A percentile compares a stretch with the other conserved stretches of the same genome.
These are phyloP conservation scores for Angomonas deanei DNA, from an alignment of 208 protist species.

Conservation along the genomic window DNA sequence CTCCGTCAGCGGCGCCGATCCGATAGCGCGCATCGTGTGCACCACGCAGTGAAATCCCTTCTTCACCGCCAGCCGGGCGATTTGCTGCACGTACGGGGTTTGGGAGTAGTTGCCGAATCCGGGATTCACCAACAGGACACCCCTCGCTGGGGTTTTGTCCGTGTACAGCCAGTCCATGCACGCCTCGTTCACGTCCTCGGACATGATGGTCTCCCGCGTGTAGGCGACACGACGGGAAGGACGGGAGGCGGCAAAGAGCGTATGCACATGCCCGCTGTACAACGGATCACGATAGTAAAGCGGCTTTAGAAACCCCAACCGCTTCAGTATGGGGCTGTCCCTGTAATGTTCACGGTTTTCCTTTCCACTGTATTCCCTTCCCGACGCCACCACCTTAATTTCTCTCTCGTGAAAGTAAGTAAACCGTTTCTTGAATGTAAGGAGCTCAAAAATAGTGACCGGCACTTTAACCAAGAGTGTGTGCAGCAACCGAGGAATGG, in stretches of 20 bases:
- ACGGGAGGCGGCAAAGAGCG: conserved; percentile 25
- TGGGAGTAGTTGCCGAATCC: conserved; percentile 39
- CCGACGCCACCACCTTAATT: conserved; percentile 13
- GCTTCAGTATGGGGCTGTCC: background rate
- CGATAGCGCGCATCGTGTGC: conserved; percentile 56
- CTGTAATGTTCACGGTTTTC: background rate
- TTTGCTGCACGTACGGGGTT: conserved; percentile 31
- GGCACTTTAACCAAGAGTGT: conserved; percentile 18
- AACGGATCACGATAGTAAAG: conserved; percentile 45
- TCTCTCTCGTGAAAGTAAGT: conserved; percentile 18
- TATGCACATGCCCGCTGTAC: conserved; percentile 51
- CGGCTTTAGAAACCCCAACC: conserved; percentile 9
- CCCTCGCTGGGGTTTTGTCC: conserved; percentile 8
- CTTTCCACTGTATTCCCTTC: background rate
- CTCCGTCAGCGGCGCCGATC: conserved; percentile 31
- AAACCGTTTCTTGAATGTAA: conserved; percentile 14
- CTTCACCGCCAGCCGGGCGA: conserved; percentile 14
- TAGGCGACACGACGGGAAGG: conserved; percentile 23
- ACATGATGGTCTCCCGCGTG: conserved; percentile 28
- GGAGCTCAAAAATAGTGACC: conserved; percentile 15
- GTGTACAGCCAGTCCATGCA: conserved; percentile 50
- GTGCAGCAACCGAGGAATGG: conserved; percentile 24
- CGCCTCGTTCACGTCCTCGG: conserved; percentile 43
- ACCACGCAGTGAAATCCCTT: conserved; percentile 35
- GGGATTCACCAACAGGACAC: conserved; percentile 39